phyloP scores from a whole-genome alignment of 208 protist species.

The Crithidia expoeki region DNA sequence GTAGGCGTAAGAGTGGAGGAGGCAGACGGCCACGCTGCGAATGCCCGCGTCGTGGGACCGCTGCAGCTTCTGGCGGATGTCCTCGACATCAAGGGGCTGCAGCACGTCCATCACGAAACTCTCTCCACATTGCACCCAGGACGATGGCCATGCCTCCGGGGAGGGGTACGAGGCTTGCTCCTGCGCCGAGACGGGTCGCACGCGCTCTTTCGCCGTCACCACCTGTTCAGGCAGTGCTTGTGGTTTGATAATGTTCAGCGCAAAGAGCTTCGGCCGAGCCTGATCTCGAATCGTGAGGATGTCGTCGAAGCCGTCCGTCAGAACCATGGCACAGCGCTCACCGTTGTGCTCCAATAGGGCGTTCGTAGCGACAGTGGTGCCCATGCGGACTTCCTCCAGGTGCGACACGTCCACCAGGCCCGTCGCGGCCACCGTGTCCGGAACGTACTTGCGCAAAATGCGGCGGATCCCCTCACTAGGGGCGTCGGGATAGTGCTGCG shows the following conservation, averaged over 20 bases:
- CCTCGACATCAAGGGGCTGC: conserved; percentile 48
- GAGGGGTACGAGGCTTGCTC: conserved; percentile 38
- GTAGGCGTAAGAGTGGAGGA: conserved; percentile 95
- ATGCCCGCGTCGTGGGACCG: conserved; percentile 75
- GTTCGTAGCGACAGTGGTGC: conserved; percentile 97
- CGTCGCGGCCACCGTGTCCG: conserved; percentile 32
- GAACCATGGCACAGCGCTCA: conserved; percentile 85
- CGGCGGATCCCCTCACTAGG: conserved; percentile 95
- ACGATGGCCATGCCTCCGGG: conserved; percentile 38
- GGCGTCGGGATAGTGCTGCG: conserved; percentile 94
- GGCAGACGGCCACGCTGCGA: conserved; percentile 87
- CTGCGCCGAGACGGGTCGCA: conserved; percentile 56
- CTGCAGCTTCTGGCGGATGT: conserved; percentile 49
- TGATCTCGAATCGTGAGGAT: conserved; percentile 95
- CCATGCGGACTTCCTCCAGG: conserved; percentile 95
- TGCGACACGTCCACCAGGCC: conserved; percentile 63
- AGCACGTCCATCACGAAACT: conserved; percentile 76
- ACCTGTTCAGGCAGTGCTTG: conserved; percentile 86
- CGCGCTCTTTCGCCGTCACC: conserved; percentile 89
- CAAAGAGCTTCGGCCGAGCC: conserved; percentile 93
- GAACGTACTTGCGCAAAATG: conserved; percentile 69
- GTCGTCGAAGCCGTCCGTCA: conserved; percentile 94
- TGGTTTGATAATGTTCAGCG: conserved; percentile 90
- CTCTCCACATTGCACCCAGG: conserved; percentile 72
- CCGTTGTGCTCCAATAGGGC: conserved; percentile 96